A percentile compares a stretch with the other conserved stretches of the same genome.
Evolutionary conservation across 257 asterid species (phyloP).

Genomic region (Linaria vulgaris): DNA sequence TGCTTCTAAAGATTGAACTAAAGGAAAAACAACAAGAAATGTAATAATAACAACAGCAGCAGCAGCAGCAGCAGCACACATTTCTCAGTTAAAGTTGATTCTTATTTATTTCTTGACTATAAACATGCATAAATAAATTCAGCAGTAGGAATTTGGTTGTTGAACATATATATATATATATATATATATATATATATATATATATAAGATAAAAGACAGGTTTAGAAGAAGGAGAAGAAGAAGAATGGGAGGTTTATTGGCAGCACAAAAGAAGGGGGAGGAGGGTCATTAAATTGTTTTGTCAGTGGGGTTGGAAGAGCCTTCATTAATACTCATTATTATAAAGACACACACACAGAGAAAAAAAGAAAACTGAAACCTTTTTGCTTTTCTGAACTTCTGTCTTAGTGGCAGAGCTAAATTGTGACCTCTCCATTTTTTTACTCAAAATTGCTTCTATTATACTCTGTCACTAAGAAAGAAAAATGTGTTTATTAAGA

Average conservation of each 20-base stretch:
- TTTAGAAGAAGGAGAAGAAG: not conserved
- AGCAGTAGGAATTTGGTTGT: not conserved
- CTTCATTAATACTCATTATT: not conserved
- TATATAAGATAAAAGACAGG: too few relatives aligned
- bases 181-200: too few relatives aligned
- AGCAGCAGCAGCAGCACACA: too few relatives aligned
- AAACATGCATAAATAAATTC: not conserved
- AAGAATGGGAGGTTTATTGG: too few relatives aligned
- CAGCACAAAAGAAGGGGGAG: not conserved
- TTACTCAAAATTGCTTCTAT: not conserved
- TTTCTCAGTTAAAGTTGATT: too few relatives aligned
- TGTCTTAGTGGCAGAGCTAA: not conserved
- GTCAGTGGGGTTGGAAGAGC: not conserved
- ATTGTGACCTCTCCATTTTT: slow-evolving; percentile 6
- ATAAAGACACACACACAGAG: too few relatives aligned
- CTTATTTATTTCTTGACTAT: too few relatives aligned
- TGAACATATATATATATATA: too few relatives aligned
- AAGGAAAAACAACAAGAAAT: slow-evolving; percentile 29
- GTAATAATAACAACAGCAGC: slow-evolving; percentile 29
- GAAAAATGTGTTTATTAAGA: too few relatives aligned
- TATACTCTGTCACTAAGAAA: too few relatives aligned
- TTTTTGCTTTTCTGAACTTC: too few relatives aligned
- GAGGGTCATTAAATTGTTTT: not conserved
- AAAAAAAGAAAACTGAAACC: too few relatives aligned
- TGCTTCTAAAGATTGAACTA: slow-evolving; percentile 42